Conservation (phyloP, 148 eudicot species). For the Camellia japonica region DNA sequence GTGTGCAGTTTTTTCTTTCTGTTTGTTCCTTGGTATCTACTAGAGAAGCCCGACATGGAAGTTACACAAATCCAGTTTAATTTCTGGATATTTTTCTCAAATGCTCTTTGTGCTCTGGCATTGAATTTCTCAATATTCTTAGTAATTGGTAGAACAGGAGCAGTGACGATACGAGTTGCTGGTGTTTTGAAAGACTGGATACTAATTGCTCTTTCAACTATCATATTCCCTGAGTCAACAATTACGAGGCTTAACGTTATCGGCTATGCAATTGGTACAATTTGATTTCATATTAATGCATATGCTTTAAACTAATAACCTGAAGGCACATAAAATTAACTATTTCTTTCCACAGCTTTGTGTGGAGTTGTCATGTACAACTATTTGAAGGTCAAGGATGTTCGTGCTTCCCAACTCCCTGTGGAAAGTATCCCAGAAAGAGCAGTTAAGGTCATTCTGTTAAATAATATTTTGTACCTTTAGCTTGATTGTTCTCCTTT, state of each 20-base stretch:
- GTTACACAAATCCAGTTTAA: slow-evolving; percentile 69
- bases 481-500: not conserved
- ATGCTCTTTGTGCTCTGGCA: slow-evolving; percentile 81
- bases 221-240: slow-evolving; percentile 75
- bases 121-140: slow-evolving; percentile 85
- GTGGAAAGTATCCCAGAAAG: slow-evolving; percentile 47
- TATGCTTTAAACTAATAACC: not conserved
- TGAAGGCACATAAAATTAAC: not conserved
- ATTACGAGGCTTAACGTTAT: slow-evolving; percentile 76
- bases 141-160: slow-evolving; percentile 64
- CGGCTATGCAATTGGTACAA: slow-evolving; percentile 76
- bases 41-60: slow-evolving; percentile 81
- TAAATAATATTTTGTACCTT: not conserved
- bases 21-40: slow-evolving; percentile 79
- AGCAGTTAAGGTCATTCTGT: slow-evolving; percentile 41
- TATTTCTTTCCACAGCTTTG: slow-evolving; percentile 38
- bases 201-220: slow-evolving; percentile 80
- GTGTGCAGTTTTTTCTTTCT: slow-evolving; percentile 63
- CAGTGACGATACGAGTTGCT: slow-evolving; percentile 80
- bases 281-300: slow-evolving; percentile 6
- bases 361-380: slow-evolving; percentile 74
- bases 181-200: slow-evolving; percentile 92
- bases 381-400: slow-evolving; percentile 68
- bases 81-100: slow-evolving; percentile 85
- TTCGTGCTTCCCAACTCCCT: slow-evolving; percentile 40